Evolutionary conservation across 2,329 filamentous ascomycete species (phyloP).

Genomic region (Xylariomycetidae sp.): DNA sequence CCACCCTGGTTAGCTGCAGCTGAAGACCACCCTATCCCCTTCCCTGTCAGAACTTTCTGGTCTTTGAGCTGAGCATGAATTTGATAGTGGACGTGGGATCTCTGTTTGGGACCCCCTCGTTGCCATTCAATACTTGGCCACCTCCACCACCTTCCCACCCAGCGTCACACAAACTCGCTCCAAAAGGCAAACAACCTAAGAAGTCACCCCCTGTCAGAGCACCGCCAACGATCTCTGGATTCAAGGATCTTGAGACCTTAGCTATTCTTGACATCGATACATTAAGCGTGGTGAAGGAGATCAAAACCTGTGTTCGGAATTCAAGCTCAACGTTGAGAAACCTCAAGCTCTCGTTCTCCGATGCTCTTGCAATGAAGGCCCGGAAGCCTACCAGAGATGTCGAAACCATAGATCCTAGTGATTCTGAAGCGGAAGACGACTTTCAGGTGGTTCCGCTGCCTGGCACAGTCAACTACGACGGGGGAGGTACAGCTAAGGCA

Average conservation of each 20-base stretch:
- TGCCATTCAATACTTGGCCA: too few species aligned
- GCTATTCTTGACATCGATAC: conserved; percentile 57
- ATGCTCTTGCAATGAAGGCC: conserved; percentile 42
- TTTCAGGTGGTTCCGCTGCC: conserved; percentile 40
- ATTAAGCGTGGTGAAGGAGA: conserved; percentile 50
- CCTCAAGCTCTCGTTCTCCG: conserved; percentile 56
- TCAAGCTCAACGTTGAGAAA: conserved; percentile 50
- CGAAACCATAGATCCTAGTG: conserved; percentile 36
- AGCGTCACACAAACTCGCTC: conserved; percentile 30
- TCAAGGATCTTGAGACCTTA: conserved; percentile 49
- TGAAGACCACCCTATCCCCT: too few species aligned
- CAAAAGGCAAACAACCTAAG: conserved; percentile 30
- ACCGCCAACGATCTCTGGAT: conserved; percentile 52
- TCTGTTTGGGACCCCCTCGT: conserved; percentile 22
- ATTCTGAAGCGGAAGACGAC: conserved; percentile 52
- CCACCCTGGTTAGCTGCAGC: too few species aligned
- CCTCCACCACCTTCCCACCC: conserved; percentile 26
- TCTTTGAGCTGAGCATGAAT: too few species aligned
- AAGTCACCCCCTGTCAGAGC: conserved; percentile 28
- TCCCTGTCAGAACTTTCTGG: too few species aligned
- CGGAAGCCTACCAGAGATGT: conserved; percentile 38
- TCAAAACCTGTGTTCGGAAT: conserved; percentile 50
- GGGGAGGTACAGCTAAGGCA: conserved; percentile 38
- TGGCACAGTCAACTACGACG: conserved; percentile 26
- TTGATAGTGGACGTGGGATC: too few species aligned